A percentile compares a stretch with the other conserved stretches of the same genome.
Conservation (phyloP, 139 green algal species). For the Marvania coccoides region DNA sequence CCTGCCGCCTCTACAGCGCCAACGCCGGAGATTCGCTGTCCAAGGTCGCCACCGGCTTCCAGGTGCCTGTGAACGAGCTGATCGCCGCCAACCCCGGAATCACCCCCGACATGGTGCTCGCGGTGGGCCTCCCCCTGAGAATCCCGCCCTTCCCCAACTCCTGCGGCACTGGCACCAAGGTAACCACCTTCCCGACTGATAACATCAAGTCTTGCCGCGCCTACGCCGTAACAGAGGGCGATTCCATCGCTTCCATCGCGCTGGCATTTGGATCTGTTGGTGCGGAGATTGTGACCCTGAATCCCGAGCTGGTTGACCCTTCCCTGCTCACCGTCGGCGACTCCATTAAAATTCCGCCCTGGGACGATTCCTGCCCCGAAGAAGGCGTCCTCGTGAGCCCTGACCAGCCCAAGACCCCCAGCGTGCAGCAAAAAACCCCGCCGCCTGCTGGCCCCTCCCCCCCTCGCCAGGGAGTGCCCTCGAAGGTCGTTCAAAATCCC, state of each 20-base stretch:
- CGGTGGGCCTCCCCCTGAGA: neutral
- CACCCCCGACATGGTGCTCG: neutral
- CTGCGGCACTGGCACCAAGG: neutral
- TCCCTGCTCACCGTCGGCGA: constrained; percentile 4
- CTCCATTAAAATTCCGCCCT: constrained; percentile 18
- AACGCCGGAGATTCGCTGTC: neutral
- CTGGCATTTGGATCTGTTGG: neutral
- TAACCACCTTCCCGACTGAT: neutral
- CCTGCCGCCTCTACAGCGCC: neutral
- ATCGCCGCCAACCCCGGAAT: neutral
- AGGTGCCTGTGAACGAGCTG: neutral
- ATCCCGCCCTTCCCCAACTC: neutral
- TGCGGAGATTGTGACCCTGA: neutral
- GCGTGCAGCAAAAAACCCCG: neutral
- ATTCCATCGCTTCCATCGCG: neutral
- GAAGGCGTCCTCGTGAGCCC: neutral
- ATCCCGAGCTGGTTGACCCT: constrained; percentile 7
- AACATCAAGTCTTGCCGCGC: neutral
- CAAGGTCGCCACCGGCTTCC: neutral
- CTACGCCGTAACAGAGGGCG: neutral
- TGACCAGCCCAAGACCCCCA: neutral
- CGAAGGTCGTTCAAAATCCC: neutral
- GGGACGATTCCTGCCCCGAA: constrained; percentile 2
- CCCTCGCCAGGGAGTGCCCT: neutral
- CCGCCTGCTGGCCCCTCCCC: neutral